A percentile compares a stretch with the other conserved stretches of the same genome.
phyloP scores from a whole-genome alignment of 106 monocot species.

The Dendrobium chrysotoxum region DNA sequence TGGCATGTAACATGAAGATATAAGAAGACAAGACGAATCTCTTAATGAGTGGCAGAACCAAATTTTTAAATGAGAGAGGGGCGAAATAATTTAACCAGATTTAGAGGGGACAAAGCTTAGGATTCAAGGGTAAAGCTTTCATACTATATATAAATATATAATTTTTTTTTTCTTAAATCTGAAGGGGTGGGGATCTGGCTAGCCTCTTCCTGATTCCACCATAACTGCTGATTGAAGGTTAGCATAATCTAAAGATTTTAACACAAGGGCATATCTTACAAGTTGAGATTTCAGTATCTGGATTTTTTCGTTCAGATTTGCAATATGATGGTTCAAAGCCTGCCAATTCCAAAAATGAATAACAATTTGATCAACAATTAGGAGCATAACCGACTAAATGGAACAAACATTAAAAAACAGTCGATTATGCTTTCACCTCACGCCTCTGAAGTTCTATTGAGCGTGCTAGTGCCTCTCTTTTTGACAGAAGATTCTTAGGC shows the following conservation, averaged over 20 bases:
- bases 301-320: slow-evolving; percentile 41
- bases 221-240: not conserved
- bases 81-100: too few relatives aligned
- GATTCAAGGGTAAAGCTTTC: too few relatives aligned
- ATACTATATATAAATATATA: too few relatives aligned
- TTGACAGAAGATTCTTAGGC: slow-evolving; percentile 76
- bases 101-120: too few relatives aligned
- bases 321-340: slow-evolving; percentile 80
- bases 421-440: slow-evolving; percentile 44
- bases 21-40: too few relatives aligned
- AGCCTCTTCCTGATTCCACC: too few relatives aligned
- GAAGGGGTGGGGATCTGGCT: too few relatives aligned
- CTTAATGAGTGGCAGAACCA: too few relatives aligned
- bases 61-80: too few relatives aligned
- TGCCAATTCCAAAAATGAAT: slow-evolving; percentile 15
- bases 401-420: not conserved
- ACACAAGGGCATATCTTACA: slow-evolving; percentile 25
- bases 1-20: too few relatives aligned
- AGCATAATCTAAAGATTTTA: not conserved
- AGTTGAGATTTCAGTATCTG: slow-evolving; percentile 52
- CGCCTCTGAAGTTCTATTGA: slow-evolving; percentile 96
- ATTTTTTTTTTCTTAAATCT: too few relatives aligned
- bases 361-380: not conserved
- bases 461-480: slow-evolving; percentile 73
- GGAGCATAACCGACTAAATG: not conserved